Conservation (phyloP, 768 basidiomycete genomes). For the Leccinum obscurum region DNA sequence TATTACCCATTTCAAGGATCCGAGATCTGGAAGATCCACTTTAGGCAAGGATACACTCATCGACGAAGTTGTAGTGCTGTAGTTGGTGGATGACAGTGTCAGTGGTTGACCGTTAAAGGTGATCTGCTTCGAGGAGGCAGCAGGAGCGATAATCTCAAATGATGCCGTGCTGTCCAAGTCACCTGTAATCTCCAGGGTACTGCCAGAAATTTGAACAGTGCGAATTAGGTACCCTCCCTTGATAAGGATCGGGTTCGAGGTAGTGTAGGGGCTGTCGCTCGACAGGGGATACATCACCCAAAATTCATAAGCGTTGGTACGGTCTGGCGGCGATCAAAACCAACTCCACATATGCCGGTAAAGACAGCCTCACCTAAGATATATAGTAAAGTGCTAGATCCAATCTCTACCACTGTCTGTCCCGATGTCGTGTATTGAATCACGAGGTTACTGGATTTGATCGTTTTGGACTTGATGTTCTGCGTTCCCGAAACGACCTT, state of each 20-base stretch:
- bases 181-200: conserved; percentile 43
- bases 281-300: conserved; percentile 45
- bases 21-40: conserved; percentile 23
- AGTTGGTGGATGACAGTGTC: conserved; percentile 35
- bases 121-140: conserved; percentile 37
- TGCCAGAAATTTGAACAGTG: conserved; percentile 35
- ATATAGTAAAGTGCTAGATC: conserved; percentile 40
- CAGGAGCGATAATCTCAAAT: conserved; percentile 50
- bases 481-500: conserved; percentile 25
- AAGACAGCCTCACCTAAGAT: conserved; percentile 39
- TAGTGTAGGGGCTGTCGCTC: conserved; percentile 32
- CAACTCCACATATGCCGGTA: neutral
- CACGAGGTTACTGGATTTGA: conserved; percentile 38
- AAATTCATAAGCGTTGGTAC: conserved; percentile 49
- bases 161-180: conserved; percentile 44
- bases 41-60: conserved; percentile 14
- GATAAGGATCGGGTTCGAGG: conserved; percentile 44
- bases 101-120: conserved; percentile 45
- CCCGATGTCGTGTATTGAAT: conserved; percentile 48
- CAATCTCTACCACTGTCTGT: conserved; percentile 48
- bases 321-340: conserved; percentile 36
- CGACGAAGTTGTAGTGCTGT: conserved; percentile 40
- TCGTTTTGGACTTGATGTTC: conserved; percentile 36
- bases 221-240: conserved; percentile 52
- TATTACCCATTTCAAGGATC: conserved; percentile 19